phyloP scores from a whole-genome alignment of 306 rosid genomes.

The Cucumis cinereus region DNA sequence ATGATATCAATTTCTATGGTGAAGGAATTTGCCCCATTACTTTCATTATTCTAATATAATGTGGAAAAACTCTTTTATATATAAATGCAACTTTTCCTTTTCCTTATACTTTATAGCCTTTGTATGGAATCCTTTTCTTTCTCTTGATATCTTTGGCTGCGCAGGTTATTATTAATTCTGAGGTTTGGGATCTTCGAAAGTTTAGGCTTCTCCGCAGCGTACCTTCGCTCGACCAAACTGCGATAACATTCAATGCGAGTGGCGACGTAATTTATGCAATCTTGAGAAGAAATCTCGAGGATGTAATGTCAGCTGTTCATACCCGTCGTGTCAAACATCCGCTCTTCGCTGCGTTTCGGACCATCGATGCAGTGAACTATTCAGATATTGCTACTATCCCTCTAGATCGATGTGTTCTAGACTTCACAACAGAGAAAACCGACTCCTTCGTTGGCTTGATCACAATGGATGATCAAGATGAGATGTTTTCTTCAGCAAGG shows the following conservation, averaged over 20 bases:
- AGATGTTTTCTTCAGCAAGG: constrained; percentile 87
- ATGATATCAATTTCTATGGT: not conserved
- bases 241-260: constrained; percentile 73
- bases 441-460: constrained; percentile 92
- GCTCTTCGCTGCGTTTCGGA: constrained; percentile 84
- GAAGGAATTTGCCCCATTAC: not conserved
- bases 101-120: too few relatives aligned
- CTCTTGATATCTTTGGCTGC: not conserved
- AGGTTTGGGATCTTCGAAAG: constrained; percentile 98
- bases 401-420: constrained; percentile 94
- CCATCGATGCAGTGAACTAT: constrained; percentile 90
- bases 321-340: constrained; percentile 80
- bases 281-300: constrained; percentile 85
- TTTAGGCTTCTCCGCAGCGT: constrained; percentile 79
- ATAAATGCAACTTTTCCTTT: not conserved
- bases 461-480: constrained; percentile 92
- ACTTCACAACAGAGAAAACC: constrained; percentile 79
- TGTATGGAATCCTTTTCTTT: not conserved
- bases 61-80: not conserved
- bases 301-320: constrained; percentile 84
- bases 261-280: constrained; percentile 99
- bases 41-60: not conserved
- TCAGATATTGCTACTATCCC: constrained; percentile 84
- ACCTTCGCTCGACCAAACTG: constrained; percentile 87
- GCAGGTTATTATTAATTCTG: constrained; percentile 93